Evolutionary conservation across 176 grass and related monocot genomes (phyloP).

Genomic region (Oryza glumipatula): DNA sequence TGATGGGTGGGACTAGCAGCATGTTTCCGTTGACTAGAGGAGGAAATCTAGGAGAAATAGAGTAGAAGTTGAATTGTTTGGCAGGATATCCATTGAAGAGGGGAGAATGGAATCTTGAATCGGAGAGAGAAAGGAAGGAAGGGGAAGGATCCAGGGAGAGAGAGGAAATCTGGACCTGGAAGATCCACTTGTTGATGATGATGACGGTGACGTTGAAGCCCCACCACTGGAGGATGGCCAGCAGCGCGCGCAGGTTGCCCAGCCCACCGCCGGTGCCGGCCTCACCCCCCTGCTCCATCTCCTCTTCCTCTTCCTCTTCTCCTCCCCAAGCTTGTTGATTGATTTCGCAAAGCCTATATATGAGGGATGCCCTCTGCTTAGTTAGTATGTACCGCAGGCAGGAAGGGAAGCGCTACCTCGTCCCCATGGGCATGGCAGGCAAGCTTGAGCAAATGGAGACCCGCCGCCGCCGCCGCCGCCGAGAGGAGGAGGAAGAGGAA

Average conservation of each 20-base stretch:
- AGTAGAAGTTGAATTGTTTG: not conserved
- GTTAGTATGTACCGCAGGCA: not conserved
- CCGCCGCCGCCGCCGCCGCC: not conserved
- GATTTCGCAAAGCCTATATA: not conserved
- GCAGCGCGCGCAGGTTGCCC: constrained; percentile 61
- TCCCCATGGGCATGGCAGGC: not conserved
- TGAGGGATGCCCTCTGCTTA: too few relatives aligned
- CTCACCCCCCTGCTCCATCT: constrained; percentile 64
- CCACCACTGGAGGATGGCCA: constrained; percentile 97
- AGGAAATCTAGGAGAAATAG: not conserved
- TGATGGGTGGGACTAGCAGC: not conserved
- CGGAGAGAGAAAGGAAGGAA: not conserved
- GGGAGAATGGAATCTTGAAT: not conserved
- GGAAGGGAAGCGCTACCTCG: not conserved
- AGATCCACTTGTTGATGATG: constrained; percentile 99
- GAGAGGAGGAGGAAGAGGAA: not conserved
- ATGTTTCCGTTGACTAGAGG: not conserved
- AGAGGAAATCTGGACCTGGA: constrained; percentile 63
- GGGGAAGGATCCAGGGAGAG: not conserved
- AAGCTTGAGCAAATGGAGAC: not conserved
- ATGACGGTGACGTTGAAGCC: constrained; percentile 96
- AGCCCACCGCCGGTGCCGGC: constrained; percentile 22
- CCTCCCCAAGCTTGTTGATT: not conserved
- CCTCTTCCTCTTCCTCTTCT: too few relatives aligned
- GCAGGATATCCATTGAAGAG: not conserved